A percentile compares a stretch with the other conserved stretches of the same genome.
These are phyloP conservation scores for Globisporangium parvum DNA, from an alignment of 352 stramenopile species.

Conservation along the genomic window DNA sequence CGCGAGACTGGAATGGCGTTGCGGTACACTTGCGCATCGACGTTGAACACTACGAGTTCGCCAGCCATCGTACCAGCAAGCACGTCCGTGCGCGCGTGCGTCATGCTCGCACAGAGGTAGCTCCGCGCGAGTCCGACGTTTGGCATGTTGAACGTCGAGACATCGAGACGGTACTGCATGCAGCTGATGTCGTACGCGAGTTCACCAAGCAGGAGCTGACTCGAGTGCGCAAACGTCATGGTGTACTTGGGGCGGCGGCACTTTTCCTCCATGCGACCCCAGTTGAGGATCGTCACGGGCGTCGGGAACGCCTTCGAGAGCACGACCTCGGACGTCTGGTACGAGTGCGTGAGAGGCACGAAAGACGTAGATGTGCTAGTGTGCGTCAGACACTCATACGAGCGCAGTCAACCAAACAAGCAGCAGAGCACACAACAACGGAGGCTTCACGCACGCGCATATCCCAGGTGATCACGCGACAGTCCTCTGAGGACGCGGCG, in stretches of 20 bases:
- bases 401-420: not conserved
- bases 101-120: conserved; percentile 66
- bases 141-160: conserved; percentile 59
- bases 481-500: conserved; percentile 57
- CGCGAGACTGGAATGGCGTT: conserved; percentile 52
- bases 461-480: conserved; percentile 68
- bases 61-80: conserved; percentile 61
- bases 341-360: not conserved
- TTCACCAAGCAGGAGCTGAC: conserved; percentile 52
- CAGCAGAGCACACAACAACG: too few relatives aligned
- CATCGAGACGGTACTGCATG: conserved; percentile 78
- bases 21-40: conserved; percentile 55
- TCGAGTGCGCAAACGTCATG: conserved; percentile 61
- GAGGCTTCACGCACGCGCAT: conserved; percentile 34
- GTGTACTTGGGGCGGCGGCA: conserved; percentile 58
- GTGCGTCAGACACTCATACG: too few relatives aligned
- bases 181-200: conserved; percentile 65
- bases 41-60: conserved; percentile 86
- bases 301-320: conserved; percentile 60
- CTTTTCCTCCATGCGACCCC: conserved; percentile 64
- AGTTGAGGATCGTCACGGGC: conserved; percentile 63
- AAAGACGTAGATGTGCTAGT: too few relatives aligned
- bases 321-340: conserved; percentile 55
- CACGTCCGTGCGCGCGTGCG: conserved; percentile 40
- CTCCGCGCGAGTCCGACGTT: conserved; percentile 64